Percentiles rank a stretch among this genome's conserved stretches.
These are phyloP conservation scores for Blumeriella jaapii DNA, from an alignment of 2,329 filamentous ascomycete genomes.

Conservation along the genomic window DNA sequence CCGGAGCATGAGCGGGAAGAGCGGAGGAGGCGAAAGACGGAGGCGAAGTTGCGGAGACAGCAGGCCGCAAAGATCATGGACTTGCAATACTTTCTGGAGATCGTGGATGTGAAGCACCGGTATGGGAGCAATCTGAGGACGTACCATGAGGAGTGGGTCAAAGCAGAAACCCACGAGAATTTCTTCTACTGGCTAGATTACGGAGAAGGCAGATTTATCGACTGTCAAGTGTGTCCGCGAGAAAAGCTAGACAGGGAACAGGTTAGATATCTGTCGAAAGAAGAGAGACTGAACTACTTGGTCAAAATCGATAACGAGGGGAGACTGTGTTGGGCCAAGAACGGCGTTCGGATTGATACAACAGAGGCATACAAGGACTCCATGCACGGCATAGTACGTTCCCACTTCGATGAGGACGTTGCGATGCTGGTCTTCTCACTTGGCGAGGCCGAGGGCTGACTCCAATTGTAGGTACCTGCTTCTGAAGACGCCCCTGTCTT, in stretches of 20 bases:
- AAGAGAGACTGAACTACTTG: conserved; percentile 72
- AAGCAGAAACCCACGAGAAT: conserved; percentile 64
- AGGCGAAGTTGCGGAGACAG: conserved; percentile 37
- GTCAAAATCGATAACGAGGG: conserved; percentile 66
- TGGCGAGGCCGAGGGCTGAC: neutral
- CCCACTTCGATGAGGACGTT: too few relatives aligned
- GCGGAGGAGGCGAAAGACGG: conserved; percentile 33
- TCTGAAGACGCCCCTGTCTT: conserved; percentile 49
- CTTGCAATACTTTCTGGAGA: conserved; percentile 70
- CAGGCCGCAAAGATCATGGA: conserved; percentile 71
- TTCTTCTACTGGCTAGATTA: conserved; percentile 92
- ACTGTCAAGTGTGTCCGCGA: conserved; percentile 61
- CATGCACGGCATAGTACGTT: conserved; percentile 51
- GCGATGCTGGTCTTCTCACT: too few relatives aligned
- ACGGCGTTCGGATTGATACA: conserved; percentile 66
- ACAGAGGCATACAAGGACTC: conserved; percentile 67
- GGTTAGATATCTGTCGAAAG: conserved; percentile 71
- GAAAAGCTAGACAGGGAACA: conserved; percentile 65
- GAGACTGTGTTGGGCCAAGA: conserved; percentile 77
- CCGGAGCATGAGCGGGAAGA: conserved; percentile 30
- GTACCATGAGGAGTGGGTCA: conserved; percentile 81
- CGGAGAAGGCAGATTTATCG: conserved; percentile 60
- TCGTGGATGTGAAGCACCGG: conserved; percentile 78
- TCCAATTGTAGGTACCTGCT: conserved; percentile 31
- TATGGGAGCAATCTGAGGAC: conserved; percentile 73